Conservation (phyloP, 2,329 filamentous ascomycete species). For the Akanthomyces dipterigenus region DNA sequence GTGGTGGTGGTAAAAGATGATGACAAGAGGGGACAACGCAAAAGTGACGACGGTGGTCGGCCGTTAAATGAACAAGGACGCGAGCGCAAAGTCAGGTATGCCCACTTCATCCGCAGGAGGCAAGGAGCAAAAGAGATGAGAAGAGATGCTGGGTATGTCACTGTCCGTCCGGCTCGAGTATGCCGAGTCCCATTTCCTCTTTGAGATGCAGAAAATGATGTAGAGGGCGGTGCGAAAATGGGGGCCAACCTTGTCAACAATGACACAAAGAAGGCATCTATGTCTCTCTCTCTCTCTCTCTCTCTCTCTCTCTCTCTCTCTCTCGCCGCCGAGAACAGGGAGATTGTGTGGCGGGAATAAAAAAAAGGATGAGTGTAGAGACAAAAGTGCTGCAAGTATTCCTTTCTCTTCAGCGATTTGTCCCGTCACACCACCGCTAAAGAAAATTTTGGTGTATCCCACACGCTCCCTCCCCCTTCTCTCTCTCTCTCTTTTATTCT, state of each 20-base stretch:
- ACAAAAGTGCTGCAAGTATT: background rate
- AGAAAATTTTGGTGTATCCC: constrained; percentile 5
- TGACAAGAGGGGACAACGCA: background rate
- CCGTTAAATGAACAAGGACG: background rate
- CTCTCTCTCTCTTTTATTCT: background rate
- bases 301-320: background rate
- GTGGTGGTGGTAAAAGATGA: background rate
- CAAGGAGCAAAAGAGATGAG: background rate
- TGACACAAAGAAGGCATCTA: background rate
- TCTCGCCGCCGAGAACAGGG: background rate
- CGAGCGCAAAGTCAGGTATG: too few relatives aligned
- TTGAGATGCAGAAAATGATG: too few relatives aligned
- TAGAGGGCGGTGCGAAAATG: background rate
- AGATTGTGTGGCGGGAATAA: background rate
- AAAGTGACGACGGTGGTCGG: background rate
- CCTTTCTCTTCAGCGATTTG: background rate
- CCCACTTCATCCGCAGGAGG: background rate
- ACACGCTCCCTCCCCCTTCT: background rate
- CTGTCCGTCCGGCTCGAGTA: constrained; percentile 5
- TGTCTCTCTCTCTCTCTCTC: background rate
- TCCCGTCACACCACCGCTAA: constrained; percentile 4
- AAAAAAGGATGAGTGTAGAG: background rate
- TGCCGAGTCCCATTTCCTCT: constrained; percentile 4
- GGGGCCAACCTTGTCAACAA: background rate
- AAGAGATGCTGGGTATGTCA: background rate